A percentile compares a stretch with the other conserved stretches of the same genome.
phyloP scores from a whole-genome alignment of 2,329 filamentous ascomycete species.

The Pestalotiopsis sp. region DNA sequence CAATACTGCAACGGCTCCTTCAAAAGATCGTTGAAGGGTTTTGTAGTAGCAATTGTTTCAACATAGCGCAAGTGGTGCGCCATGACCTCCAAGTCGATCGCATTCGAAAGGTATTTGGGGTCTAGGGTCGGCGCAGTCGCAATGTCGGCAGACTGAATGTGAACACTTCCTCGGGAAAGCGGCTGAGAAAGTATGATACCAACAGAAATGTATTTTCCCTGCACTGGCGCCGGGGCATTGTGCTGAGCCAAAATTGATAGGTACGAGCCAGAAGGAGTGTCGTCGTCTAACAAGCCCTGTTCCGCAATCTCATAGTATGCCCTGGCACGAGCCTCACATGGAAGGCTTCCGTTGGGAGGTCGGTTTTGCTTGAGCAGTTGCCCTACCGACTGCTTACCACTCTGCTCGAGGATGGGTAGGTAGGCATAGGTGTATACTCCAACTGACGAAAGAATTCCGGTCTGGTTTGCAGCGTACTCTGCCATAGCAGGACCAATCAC shows the following conservation, averaged over 20 bases:
- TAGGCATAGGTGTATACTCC: too few relatives aligned
- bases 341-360: not conserved
- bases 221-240: not conserved
- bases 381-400: too few relatives aligned
- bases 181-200: conserved; percentile 6
- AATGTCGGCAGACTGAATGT: not conserved
- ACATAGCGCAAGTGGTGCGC: conserved; percentile 46
- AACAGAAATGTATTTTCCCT: not conserved
- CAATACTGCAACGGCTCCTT: conserved; percentile 11
- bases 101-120: conserved; percentile 50
- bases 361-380: not conserved
- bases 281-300: not conserved
- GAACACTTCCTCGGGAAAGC: conserved; percentile 17
- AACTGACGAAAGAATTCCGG: too few relatives aligned
- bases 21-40: not conserved
- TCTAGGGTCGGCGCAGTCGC: not conserved
- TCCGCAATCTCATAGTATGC: not conserved
- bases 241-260: not conserved
- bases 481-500: too few relatives aligned
- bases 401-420: too few relatives aligned
- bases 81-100: conserved; percentile 58
- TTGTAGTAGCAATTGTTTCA: conserved; percentile 36
- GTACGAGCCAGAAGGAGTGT: not conserved
- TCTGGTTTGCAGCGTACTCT: too few relatives aligned
- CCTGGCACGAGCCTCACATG: not conserved